Evolutionary conservation across 1,139 yeast genomes (phyloP).

Genomic region (Nakaseomyces delphensis): DNA sequence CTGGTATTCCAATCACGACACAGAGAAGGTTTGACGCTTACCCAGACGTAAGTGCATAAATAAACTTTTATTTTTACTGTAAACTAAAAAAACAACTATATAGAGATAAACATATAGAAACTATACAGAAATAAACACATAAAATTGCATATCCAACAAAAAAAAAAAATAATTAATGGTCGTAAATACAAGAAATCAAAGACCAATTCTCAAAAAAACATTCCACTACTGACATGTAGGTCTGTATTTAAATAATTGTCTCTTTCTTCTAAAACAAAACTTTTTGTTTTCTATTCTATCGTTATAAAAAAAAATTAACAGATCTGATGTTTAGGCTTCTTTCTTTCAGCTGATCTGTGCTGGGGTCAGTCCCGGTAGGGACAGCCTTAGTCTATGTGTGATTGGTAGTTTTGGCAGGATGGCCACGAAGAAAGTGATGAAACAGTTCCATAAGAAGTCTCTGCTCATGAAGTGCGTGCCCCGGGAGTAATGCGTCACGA

Average conservation of each 20-base stretch:
- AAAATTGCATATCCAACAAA: no score
- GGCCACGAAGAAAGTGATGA: slow-evolving; percentile 65
- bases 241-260: no score
- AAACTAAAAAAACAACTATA: no score
- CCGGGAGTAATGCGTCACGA: slow-evolving; percentile 84
- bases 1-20: slow-evolving; percentile 64
- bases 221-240: no score
- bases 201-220: no score
- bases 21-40: slow-evolving; percentile 86
- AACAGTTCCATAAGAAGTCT: slow-evolving; percentile 61
- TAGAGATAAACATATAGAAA: background rate
- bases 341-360: slow-evolving; percentile 28
- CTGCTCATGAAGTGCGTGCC: slow-evolving; percentile 57
- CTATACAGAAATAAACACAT: no score
- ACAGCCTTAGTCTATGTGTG: slow-evolving; percentile 67
- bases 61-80: no score
- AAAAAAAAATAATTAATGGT: no score
- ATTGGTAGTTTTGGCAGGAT: slow-evolving; percentile 87
- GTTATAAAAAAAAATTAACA: background rate
- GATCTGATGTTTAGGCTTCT: background rate
- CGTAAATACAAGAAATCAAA: no score
- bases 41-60: slow-evolving; percentile 41
- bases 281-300: no score
- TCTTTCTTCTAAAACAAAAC: background rate
- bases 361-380: slow-evolving; percentile 41